Percentiles rank a stretch among this genome's conserved stretches.
phyloP scores from a whole-genome alignment of 306 rosid species.

The Pterocarpus macrocarpus region DNA sequence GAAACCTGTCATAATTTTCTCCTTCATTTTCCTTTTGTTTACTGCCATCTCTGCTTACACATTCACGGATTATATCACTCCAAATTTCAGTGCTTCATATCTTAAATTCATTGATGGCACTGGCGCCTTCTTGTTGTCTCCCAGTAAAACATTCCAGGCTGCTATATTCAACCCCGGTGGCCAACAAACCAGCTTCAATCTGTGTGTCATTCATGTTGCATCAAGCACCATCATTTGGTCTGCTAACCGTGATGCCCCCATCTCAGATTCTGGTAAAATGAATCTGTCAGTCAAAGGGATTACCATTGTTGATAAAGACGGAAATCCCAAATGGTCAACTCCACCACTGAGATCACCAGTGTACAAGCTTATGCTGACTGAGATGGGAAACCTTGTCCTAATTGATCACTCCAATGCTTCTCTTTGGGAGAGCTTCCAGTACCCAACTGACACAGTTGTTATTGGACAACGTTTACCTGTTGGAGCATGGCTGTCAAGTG shows the following conservation, averaged over 20 bases:
- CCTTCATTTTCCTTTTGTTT: slow-evolving; percentile 45
- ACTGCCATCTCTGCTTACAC: slow-evolving; percentile 52
- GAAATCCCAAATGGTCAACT: slow-evolving; percentile 78
- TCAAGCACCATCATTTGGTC: slow-evolving; percentile 84
- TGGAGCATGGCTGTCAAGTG: slow-evolving; percentile 62
- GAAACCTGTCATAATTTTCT: slow-evolving; percentile 58
- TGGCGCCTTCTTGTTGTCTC: slow-evolving; percentile 78
- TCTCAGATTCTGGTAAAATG: slow-evolving; percentile 70
- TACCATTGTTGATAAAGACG: slow-evolving; percentile 52
- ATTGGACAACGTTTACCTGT: slow-evolving; percentile 70
- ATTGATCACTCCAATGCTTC: slow-evolving; percentile 70
- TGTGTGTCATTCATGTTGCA: slow-evolving; percentile 74
- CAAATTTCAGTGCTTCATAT: slow-evolving; percentile 71
- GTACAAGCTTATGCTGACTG: slow-evolving; percentile 61
- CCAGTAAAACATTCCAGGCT: slow-evolving; percentile 68
- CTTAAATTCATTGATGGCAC: slow-evolving; percentile 51
- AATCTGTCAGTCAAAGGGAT: slow-evolving; percentile 62
- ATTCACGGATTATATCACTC: slow-evolving; percentile 57
- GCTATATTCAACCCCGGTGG: slow-evolving; percentile 64
- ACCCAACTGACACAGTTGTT: slow-evolving; percentile 92
- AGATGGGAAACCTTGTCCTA: slow-evolving; percentile 79
- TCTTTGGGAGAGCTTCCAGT: slow-evolving; percentile 89
- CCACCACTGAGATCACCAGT: slow-evolving; percentile 63
- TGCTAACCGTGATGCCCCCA: slow-evolving; percentile 70
- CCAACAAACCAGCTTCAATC: slow-evolving; percentile 63